Base-by-base conservation (phyloP, 2,329 filamentous ascomycete species). In the Coleophoma cylindrospora region DNA sequence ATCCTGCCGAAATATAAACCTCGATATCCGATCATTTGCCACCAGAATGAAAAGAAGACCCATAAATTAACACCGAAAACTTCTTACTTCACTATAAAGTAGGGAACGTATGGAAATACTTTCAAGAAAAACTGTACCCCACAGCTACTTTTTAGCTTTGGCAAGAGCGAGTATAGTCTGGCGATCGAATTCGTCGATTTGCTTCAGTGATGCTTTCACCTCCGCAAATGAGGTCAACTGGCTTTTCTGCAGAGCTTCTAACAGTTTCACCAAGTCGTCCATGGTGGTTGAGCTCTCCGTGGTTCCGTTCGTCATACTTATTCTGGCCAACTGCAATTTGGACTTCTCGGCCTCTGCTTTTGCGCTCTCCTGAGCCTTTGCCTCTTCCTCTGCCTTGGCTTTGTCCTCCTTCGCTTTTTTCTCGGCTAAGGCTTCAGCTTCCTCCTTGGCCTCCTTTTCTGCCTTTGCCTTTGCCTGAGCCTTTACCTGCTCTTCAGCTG, bases 131-230 rank as follows among this genome's bases (percentile, higher is more conserved):
- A 17, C 11, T 41, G 10, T 22, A 9, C 11, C 11, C 15, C 12
- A 1, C 22, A 10, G 5, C 40, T 41, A 41, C 15, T 41, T 44
- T 4, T 44, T 44, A 9, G 21, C 15, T 27, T 44, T 44, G 9
- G 41, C 41, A 27, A 44, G 27, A 44, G 41, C 41, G 5, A 44
- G n/a, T 13, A 44, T 44, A n/a, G 41, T 44, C 41, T 44, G 41
- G 27, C 41, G 41, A 15, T 44, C 41, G n/a, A 44, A 44, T 32
- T 44, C 41, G 13, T 44, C 41, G 15, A 44, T 44, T 21, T 44
- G 41, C 41, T 44, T 44, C 15, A 44, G 22, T 12, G 41, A 14
- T 33, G 41, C n/a, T n/a, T 44, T 44, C 9, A 44, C 41, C 13
- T 44, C 41, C 15, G 41, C 22, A 33, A 44, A 44, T 12, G 41